These are phyloP conservation scores for Avena atlantica DNA, from an alignment of 176 grass and related monocot genomes.

Conservation along the genomic window DNA sequence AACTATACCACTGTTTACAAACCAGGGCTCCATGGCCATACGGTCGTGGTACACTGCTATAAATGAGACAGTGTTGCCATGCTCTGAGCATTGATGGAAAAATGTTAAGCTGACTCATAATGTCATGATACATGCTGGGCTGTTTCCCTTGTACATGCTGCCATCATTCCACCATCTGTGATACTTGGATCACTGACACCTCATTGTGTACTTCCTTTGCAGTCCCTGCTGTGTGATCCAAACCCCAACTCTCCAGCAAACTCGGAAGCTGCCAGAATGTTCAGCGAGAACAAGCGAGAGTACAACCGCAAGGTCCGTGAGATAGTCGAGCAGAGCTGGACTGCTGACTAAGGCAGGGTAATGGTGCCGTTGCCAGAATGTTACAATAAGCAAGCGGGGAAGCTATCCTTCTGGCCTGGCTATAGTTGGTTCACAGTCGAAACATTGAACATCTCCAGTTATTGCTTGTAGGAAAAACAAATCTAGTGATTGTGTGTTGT, in stretches of 20 bases:
- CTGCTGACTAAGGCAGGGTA: slow-evolving; percentile 68
- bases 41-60: background rate
- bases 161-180: background rate
- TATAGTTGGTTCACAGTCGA: slow-evolving; percentile 37
- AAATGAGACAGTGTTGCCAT: background rate
- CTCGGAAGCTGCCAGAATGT: slow-evolving; percentile 90
- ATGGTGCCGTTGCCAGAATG: slow-evolving; percentile 27
- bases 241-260: slow-evolving; percentile 96
- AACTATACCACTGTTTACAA: background rate
- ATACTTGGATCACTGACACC: background rate
- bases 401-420: slow-evolving; percentile 43
- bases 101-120: background rate
- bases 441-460: slow-evolving; percentile 51
- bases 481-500: background rate
- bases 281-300: slow-evolving; percentile 96
- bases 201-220: slow-evolving; percentile 36
- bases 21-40: background rate
- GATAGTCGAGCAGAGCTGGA: slow-evolving; percentile 99
- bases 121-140: background rate
- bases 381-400: slow-evolving; percentile 47
- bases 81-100: background rate
- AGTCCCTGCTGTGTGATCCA: slow-evolving; percentile 95
- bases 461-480: slow-evolving; percentile 42
- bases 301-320: slow-evolving; percentile 94
- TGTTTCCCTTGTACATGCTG: background rate